Base-by-base conservation (phyloP, 2,329 filamentous ascomycete species). In the Cladosporium oxysporum region DNA sequence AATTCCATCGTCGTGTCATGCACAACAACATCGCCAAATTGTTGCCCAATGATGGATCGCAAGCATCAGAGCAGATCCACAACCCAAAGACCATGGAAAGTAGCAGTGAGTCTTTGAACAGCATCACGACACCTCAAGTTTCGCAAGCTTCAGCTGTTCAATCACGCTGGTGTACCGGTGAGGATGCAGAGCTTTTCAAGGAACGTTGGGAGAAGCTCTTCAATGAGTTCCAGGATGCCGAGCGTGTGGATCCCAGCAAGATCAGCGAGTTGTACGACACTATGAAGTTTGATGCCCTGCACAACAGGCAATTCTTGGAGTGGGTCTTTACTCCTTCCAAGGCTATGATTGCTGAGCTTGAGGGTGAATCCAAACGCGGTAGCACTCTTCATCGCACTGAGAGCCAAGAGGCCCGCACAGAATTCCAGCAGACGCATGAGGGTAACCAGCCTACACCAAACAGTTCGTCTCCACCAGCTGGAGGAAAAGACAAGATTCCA, bases 141-240 rank as follows among this genome's bases (percentile, higher is more conserved):
- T 62, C 26, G 44, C 65, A n/a, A 49, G 72, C 71, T 8, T 69
- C 70, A 11, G 49, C 67, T 1, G 94, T 99, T 59, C 95, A 98
- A 79, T 84, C 91, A 7, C 87, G 95, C 28, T 99, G 95, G 95
- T 99, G 95, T 76, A 96, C 92, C 70, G 93, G 93, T 33, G 95
- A 99, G 80, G 95, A 98, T 74, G 89, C 94, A 0, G 92, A 96
- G 71, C 84, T 99, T 1, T 99, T 99, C 83, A 91, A 91, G 71
- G 95, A 99, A 78, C 88, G 95, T 33, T 99, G 95, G 95, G 95
- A 98, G 80, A 99, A 99, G 81, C 85, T 99, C 1, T 99, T 99
- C 79, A 88, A 90, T 58, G 95, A 99, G 76, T 99, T 99, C 74
- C 95, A 91, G 70, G 96, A 99, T 77, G 90, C 91, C 1, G 95